phyloP scores from a whole-genome alignment of 2,329 filamentous ascomycete genomes.

The Parasarocladium wereldwijsianum region DNA sequence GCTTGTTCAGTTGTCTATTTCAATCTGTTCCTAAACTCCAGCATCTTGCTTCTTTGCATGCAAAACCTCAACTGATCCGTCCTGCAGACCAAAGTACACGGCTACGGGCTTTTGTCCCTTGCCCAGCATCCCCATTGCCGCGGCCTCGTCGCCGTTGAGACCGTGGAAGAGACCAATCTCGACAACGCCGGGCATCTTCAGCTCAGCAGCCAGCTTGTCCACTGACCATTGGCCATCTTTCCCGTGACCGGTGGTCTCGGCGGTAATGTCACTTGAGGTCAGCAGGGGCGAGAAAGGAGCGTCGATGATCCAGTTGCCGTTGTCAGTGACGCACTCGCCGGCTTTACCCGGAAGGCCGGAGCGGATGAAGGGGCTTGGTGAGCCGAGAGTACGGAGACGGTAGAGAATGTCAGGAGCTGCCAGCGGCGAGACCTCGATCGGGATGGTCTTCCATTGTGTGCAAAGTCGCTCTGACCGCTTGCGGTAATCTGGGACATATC shows the following conservation, averaged over 20 bases:
- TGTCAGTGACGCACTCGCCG: conserved; percentile 53
- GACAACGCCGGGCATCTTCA: conserved; percentile 72
- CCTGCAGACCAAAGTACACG: conserved; percentile 87
- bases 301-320: conserved; percentile 68
- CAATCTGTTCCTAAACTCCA: conserved; percentile 4
- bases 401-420: conserved; percentile 63
- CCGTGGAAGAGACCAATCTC: conserved; percentile 89
- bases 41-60: no score
- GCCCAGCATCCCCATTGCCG: conserved; percentile 33
- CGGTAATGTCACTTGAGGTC: conserved; percentile 36
- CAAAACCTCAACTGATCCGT: conserved; percentile 47
- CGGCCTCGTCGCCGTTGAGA: conserved; percentile 56
- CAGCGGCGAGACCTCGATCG: conserved; percentile 85
- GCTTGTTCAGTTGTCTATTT: no score
- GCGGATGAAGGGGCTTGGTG: conserved; percentile 54
- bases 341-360: conserved; percentile 63
- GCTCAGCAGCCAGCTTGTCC: conserved; percentile 52
- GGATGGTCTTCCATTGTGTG: conserved; percentile 68
- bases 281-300: conserved; percentile 70
- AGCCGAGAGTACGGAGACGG: conserved; percentile 60
- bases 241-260: conserved; percentile 35
- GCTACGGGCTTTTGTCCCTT: conserved; percentile 74
- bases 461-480: conserved; percentile 70
- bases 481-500: conserved; percentile 52
- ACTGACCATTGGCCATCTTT: conserved; percentile 62